Evolutionary conservation across 805 yeast genomes (phyloP), one percentile per base, ranked within the genome.

Genomic region (Candida berthetii): DNA sequence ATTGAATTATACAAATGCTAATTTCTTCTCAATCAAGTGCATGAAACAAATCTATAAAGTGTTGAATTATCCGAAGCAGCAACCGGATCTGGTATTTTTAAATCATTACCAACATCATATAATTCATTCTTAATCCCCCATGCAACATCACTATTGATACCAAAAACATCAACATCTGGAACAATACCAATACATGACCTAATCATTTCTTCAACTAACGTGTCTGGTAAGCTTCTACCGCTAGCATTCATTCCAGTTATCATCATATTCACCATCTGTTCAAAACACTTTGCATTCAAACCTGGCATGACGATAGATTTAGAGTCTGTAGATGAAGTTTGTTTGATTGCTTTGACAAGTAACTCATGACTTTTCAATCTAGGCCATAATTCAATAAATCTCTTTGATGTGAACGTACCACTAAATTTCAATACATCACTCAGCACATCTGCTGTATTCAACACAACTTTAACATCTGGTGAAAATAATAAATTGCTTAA

Each of bases 341-440:
- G 36, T 2, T 38, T 42, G 8, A 7, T 9, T 7, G 25, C 25
- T 22, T 22, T 6, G 6, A 22, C 25, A n/a, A 53, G 35, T 15
- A 54, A 29, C 0, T 46, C 40, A 19, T 43, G 48, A 7, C 31
- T 31, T 17, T 49, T 40, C 9, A 60, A 35, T 0, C 18, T 15
- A 1, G 54, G 58, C 75, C 79, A 77, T 36, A 78, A 50, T 4
- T 73, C 77, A 22, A 65, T 45, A 41, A 76, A 76, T 40, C 73
- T 65, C 20, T 65, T 58, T 5, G 70, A 55, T 46, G 78, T 56
- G 48, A 79, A 80, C 14, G 67, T 59, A 32, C 76, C 78, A 14
- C 65, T 62, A 45, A 60, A 70, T 31, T 54, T 55, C 1, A 70
- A 43, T 24, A 68, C 40, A 11, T 45, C 42, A 3, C 41, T 32